A percentile compares a stretch with the other conserved stretches of the same genome.
Conservation (phyloP, 805 yeast genomes). For the Ogataea pignaliae region DNA sequence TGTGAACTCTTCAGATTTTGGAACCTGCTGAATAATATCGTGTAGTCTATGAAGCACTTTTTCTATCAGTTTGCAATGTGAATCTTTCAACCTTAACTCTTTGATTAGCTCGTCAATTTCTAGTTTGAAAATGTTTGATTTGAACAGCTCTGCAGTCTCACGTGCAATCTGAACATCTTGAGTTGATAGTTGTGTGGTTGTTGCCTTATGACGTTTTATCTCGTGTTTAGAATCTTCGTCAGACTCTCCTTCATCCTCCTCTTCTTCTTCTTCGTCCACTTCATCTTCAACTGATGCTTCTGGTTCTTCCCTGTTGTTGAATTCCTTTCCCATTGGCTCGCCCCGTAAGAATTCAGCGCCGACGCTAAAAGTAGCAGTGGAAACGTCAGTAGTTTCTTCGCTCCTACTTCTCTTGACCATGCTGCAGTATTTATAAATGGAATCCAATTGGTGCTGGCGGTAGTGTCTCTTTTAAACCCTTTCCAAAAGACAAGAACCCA, state of each 20-base stretch:
- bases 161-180: constrained; percentile 89
- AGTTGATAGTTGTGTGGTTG: constrained; percentile 41
- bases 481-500: too few species aligned
- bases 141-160: constrained; percentile 91
- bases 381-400: too few species aligned
- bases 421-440: too few species aligned
- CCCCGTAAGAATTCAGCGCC: too few species aligned
- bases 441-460: too few species aligned
- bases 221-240: constrained; percentile 8
- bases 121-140: constrained; percentile 89
- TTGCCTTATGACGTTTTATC: constrained; percentile 10
- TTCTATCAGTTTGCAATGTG: constrained; percentile 62
- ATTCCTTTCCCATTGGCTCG: too few species aligned
- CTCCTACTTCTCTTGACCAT: too few species aligned
- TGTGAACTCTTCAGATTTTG: constrained; percentile 46
- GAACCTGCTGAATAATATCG: constrained; percentile 60
- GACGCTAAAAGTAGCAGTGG: too few species aligned
- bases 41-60: constrained; percentile 71
- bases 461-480: too few species aligned
- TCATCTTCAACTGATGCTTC: constrained; percentile 12
- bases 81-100: constrained; percentile 73
- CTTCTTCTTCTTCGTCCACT: constrained; percentile 28
- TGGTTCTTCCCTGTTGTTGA: too few species aligned
- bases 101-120: constrained; percentile 88
- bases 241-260: constrained; percentile 14